Conservation (phyloP, 805 yeast species). For the Candida manassasensis region DNA sequence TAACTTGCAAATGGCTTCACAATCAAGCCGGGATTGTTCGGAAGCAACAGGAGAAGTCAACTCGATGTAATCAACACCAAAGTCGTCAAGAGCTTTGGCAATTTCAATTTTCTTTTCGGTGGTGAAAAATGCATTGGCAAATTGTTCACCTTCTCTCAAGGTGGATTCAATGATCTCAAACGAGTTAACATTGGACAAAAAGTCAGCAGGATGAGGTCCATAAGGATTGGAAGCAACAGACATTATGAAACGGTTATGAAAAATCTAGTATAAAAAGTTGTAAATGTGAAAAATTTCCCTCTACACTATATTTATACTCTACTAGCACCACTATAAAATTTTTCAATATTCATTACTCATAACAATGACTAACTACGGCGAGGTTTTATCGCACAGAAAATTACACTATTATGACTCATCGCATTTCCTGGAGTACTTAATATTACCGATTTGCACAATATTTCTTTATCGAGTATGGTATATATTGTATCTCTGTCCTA, state of each 20-base stretch:
- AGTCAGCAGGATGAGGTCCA: conserved; percentile 57
- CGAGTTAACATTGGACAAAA: conserved; percentile 48
- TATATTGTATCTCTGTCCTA: background rate
- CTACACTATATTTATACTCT: no score
- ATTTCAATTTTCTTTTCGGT: conserved; percentile 53
- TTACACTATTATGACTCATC: conserved; percentile 6
- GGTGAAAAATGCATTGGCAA: conserved; percentile 57
- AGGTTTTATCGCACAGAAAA: background rate
- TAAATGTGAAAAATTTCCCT: no score
- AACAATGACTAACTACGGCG: conserved; percentile 2
- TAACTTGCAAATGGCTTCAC: conserved; percentile 56
- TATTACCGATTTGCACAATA: conserved; percentile 3
- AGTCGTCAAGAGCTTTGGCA: conserved; percentile 57
- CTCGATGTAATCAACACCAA: conserved; percentile 59
- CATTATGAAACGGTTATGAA: conserved; percentile 5
- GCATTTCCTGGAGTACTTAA: background rate
- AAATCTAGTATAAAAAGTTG: no score
- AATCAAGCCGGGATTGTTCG: conserved; percentile 53
- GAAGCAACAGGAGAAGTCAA: conserved; percentile 57
- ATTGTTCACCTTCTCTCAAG: conserved; percentile 61
- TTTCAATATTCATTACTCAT: conserved; percentile 1
- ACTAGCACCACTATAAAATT: background rate
- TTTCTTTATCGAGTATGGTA: background rate
- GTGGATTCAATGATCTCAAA: conserved; percentile 56
- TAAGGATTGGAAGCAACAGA: conserved; percentile 41